Evolutionary conservation across 2,329 filamentous ascomycete genomes (phyloP), one percentile per base, ranked within the genome.

Genomic region (Talaromyces sp.): DNA sequence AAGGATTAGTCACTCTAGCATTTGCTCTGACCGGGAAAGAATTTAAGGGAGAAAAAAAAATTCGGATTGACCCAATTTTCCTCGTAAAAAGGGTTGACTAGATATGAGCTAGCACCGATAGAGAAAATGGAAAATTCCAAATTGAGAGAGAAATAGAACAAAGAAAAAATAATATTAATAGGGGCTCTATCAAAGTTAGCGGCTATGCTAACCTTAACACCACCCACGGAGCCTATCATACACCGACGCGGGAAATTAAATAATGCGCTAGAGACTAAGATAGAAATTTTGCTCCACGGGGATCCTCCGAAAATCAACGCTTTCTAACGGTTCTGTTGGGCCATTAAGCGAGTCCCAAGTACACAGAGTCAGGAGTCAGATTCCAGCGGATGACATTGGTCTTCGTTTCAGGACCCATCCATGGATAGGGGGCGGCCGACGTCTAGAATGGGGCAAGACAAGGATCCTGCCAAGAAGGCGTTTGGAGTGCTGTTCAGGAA

Each of bases 271-370:
- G 36, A 37, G 13, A 17, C 36, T 30, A 46, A 32, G 49, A 33
- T 29, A 36, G 30, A 44, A 51, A 45, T 46, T 33, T 49, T 32
- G 42, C 47, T 59, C 51, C 51, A 54, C 42, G 27, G 13, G 14
- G 52, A 54, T 49, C 36, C 52, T 53, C 49, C 50, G 50, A 53
- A 40, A 56, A 55, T 49, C 53, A 56, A 56, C 50, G 53, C 47
- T 42, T 54, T 56, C 49, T 20, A 56, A 54, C 45, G 49, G 39
- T 52, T 54, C 45, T 52, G 54, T 56, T 58, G 56, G 54, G 42
- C 33, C 3, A 20, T 14, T 52, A 50, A 55, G 55, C 52, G 53
- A 56, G 44, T n/a, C n/a, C 47, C 48, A 47, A 42, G 32, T 41
- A 51, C 35, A 36, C 29, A 11, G 37, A 30, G 6, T 35, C 39